A percentile compares a stretch with the other conserved stretches of the same genome.
Evolutionary conservation across 495 filamentous ascomycete genomes (phyloP).

Genomic region (Penicillium antarcticum): DNA sequence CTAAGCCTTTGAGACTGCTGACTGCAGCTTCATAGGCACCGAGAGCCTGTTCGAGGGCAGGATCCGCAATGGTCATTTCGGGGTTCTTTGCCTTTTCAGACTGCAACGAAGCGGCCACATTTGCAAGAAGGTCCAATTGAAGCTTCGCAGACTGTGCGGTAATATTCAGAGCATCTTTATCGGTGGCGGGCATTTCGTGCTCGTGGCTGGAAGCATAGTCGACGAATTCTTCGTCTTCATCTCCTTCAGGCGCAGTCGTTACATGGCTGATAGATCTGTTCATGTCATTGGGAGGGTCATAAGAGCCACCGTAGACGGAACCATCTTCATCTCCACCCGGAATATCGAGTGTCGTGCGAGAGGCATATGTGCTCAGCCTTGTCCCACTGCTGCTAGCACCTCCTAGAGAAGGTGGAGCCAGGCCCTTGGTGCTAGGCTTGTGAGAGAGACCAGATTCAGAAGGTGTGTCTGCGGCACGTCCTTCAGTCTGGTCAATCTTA

Average conservation of each 20-base stretch:
- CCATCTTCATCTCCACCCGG: slow-evolving; percentile 53
- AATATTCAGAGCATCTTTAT: slow-evolving; percentile 91
- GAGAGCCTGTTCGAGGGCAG: slow-evolving; percentile 73
- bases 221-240: slow-evolving; percentile 80
- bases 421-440: slow-evolving; percentile 37
- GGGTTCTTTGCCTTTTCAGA: slow-evolving; percentile 68
- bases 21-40: slow-evolving; percentile 86
- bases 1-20: slow-evolving; percentile 76
- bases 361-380: slow-evolving; percentile 41
- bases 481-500: slow-evolving; percentile 58
- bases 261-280: slow-evolving; percentile 46
- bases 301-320: slow-evolving; percentile 47
- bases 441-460: slow-evolving; percentile 29
- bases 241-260: slow-evolving; percentile 42
- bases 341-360: slow-evolving; percentile 50
- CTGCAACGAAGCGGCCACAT: slow-evolving; percentile 79
- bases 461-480: slow-evolving; percentile 26
- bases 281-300: slow-evolving; percentile 55
- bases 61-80: slow-evolving; percentile 64
- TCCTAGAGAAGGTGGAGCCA: slow-evolving; percentile 31
- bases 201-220: slow-evolving; percentile 82
- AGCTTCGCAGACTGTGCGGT: slow-evolving; percentile 92
- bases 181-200: slow-evolving; percentile 62
- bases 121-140: slow-evolving; percentile 83
- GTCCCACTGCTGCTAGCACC: slow-evolving; percentile 36